Percentiles rank a stretch among this genome's conserved stretches.
These are phyloP conservation scores for Exophiala sideris DNA, from an alignment of 2,329 filamentous ascomycete genomes.

Conservation along the genomic window DNA sequence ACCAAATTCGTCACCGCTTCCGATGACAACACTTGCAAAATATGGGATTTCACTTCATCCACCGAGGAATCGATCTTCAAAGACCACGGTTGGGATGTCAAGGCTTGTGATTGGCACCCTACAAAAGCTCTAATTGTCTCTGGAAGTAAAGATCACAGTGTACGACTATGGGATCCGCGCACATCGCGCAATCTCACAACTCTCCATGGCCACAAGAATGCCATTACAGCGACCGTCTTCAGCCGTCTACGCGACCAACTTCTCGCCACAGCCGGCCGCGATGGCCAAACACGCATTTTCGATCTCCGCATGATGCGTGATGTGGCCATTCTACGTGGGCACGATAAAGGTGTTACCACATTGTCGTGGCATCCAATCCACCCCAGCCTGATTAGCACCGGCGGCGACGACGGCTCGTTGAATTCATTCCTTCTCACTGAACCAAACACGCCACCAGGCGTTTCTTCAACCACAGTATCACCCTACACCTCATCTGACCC, in stretches of 20 bases:
- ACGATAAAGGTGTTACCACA: constrained; percentile 94
- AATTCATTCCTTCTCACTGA: constrained; percentile 96
- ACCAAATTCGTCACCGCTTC: constrained; percentile 94
- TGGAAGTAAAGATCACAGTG: constrained; percentile 93
- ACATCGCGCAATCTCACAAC: constrained; percentile 87
- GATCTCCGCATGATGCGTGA: constrained; percentile 98
- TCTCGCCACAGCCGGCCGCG: constrained; percentile 86
- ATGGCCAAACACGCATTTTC: constrained; percentile 89
- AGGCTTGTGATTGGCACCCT: constrained; percentile 96
- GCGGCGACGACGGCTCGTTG: constrained; percentile 82
- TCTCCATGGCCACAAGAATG: constrained; percentile 94
- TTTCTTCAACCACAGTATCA: constrained; percentile 60
- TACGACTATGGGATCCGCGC: constrained; percentile 98
- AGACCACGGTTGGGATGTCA: constrained; percentile 98
- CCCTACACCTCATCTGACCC: constrained; percentile 85
- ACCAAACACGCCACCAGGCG: constrained; percentile 75
- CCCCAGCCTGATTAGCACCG: constrained; percentile 81
- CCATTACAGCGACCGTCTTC: constrained; percentile 88
- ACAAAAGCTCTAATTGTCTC: constrained; percentile 91
- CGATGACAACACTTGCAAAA: constrained; percentile 88
- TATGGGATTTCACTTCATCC: constrained; percentile 91
- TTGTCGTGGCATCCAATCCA: constrained; percentile 93
- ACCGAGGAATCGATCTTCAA: constrained; percentile 77
- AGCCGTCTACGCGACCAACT: constrained; percentile 80
- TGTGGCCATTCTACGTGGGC: constrained; percentile 85